Evolutionary conservation across 2,329 filamentous ascomycete genomes (phyloP), one percentile per base, ranked within the genome.

Genomic region (Trichoderma sp.): DNA sequence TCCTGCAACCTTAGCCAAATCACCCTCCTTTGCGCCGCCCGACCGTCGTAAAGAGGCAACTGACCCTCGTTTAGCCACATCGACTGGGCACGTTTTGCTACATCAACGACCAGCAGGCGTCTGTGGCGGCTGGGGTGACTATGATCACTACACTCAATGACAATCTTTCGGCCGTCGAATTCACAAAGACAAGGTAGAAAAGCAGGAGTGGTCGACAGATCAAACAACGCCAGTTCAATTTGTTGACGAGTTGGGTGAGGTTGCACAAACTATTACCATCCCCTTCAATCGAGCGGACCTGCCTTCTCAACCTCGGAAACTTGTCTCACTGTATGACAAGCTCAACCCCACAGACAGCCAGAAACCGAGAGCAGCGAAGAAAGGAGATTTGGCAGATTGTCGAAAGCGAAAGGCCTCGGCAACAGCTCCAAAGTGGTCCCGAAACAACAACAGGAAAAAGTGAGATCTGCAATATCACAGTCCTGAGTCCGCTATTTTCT

Each of bases 51-150:
- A 57, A 2, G 27, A 57, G 19, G 12, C 17, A 25, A 22, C 53
- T 6, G 53, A 57, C 6, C 53, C 10, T 34, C 53, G 53, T 37
- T 57, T 27, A 34, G 53, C 53, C 29, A 70, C 69, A 45, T 69
- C 69, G 22, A 56, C 61, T 8, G 67, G 69, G 17, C 69, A 70
- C 34, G 34, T 69, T 50, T 10, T 45, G 19, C 56, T 29, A 15
- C n/a, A 37, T 59, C 27, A 67, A 29, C 58, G 69, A 42, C 68
- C 67, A 22, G 27, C 39, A 17, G 32, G 60, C 22, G 69, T 69
- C 9, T 32, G 64, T 35, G 27, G 53, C 10, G 69, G 67, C 58
- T 70, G 67, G 67, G 69, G 69, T 37, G 69, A 63, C 50, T 70
- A 69, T 34, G 64, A 69, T 29, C 15, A 59, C 5, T 68, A 57